Percentiles rank a stretch among this genome's conserved stretches.
Conservation (phyloP, 495 filamentous ascomycete genomes). For the Podospora comata region DNA sequence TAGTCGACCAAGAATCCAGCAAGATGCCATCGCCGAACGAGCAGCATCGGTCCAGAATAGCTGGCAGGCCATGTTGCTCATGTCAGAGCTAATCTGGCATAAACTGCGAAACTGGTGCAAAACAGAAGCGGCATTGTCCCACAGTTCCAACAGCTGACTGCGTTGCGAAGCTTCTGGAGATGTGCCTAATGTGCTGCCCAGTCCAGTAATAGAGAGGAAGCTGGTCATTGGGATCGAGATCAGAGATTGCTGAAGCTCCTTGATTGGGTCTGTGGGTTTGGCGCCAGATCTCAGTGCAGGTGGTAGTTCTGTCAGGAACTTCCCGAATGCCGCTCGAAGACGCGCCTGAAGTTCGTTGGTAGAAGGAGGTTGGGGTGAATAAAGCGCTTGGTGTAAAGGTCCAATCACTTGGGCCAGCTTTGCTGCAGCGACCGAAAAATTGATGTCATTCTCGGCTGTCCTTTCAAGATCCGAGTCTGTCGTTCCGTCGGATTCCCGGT, state of each 20-base stretch:
- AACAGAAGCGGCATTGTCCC: slow-evolving; percentile 20
- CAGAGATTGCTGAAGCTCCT: slow-evolving; percentile 19
- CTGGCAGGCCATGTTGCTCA: slow-evolving; percentile 16
- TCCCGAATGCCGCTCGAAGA: slow-evolving; percentile 9
- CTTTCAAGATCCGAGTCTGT: neutral
- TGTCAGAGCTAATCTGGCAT: neutral
- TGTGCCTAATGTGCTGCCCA: slow-evolving; percentile 6
- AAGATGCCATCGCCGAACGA: slow-evolving; percentile 18
- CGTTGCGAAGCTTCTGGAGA: slow-evolving; percentile 5
- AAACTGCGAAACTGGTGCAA: slow-evolving; percentile 25
- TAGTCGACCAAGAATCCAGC: slow-evolving; percentile 15
- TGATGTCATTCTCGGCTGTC: slow-evolving; percentile 9
- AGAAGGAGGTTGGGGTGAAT: slow-evolving; percentile 15
- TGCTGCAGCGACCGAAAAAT: slow-evolving; percentile 17
- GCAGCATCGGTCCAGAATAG: slow-evolving; percentile 23
- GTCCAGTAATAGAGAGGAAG: slow-evolving; percentile 17
- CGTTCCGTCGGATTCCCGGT: slow-evolving; percentile 6
- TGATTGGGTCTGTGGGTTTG: slow-evolving; percentile 11
- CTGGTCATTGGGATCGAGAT: slow-evolving; percentile 17
- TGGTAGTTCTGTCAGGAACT: slow-evolving; percentile 13
- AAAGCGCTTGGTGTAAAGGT: slow-evolving; percentile 18
- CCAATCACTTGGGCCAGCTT: slow-evolving; percentile 19
- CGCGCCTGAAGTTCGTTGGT: slow-evolving; percentile 6
- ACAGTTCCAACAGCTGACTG: slow-evolving; percentile 20
- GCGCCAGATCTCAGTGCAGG: neutral